phyloP scores from a whole-genome alignment of 768 basidiomycete species.

The Trametes elegans region DNA sequence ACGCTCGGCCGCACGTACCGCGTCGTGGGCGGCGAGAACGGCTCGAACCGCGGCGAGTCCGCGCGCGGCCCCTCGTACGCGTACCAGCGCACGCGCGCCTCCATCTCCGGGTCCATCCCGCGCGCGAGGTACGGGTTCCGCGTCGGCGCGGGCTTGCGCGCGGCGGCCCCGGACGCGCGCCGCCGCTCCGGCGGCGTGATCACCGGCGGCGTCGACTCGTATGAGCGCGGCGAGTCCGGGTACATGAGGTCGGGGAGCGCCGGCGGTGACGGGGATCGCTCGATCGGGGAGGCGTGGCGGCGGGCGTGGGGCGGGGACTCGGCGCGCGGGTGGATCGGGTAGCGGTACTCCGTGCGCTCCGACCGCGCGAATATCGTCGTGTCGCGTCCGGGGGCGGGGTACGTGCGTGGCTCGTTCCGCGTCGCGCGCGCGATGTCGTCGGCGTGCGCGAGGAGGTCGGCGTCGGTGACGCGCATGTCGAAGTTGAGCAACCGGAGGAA shows the following conservation, averaged over 20 bases:
- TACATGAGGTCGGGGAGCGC: constrained; percentile 11
- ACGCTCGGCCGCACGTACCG: neutral
- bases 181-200: neutral
- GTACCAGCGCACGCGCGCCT: constrained; percentile 9
- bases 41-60: constrained; percentile 10
- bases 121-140: constrained; percentile 1
- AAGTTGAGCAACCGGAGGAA: constrained; percentile 29
- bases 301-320: neutral
- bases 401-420: neutral
- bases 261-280: neutral
- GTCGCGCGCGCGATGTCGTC: constrained; percentile 2
- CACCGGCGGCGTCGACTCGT: neutral
- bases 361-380: neutral
- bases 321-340: neutral
- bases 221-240: constrained; percentile 7
- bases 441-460: constrained; percentile 24
- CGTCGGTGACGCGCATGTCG: constrained; percentile 24
- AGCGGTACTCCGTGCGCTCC: neutral
- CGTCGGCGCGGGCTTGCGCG: neutral
- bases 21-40: constrained; percentile 5
- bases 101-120: neutral
- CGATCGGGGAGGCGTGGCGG: no score
- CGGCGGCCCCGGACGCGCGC: neutral
- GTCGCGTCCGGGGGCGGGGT: no score
- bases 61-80: neutral